Evolutionary conservation across 2,329 filamentous ascomycete species (phyloP).

Genomic region (Penicillium sp.): DNA sequence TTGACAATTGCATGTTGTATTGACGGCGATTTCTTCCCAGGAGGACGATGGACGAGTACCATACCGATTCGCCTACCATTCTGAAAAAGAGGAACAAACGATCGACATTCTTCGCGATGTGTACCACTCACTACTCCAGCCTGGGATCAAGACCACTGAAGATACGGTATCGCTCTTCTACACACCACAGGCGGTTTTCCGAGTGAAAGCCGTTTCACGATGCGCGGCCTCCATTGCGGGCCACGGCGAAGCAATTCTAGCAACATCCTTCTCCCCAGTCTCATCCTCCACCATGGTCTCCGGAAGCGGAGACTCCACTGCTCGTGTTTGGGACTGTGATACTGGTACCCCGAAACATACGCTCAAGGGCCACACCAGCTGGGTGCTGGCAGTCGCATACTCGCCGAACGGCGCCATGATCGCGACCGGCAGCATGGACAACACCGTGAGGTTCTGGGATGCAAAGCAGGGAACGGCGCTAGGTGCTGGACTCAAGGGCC

Average conservation of each 20-base stretch:
- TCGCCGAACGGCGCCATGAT: constrained; percentile 77
- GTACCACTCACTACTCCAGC: constrained; percentile 53
- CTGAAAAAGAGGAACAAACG: constrained; percentile 36
- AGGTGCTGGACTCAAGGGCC: constrained; percentile 73
- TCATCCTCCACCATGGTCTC: constrained; percentile 77
- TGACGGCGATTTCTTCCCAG: constrained; percentile 26
- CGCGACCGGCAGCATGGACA: constrained; percentile 91
- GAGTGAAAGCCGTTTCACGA: constrained; percentile 85
- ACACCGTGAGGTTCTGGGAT: constrained; percentile 86
- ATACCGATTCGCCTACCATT: constrained; percentile 63
- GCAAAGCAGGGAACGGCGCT: constrained; percentile 73
- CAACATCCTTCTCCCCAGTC: constrained; percentile 79
- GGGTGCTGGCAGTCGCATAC: constrained; percentile 86
- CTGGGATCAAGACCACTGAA: constrained; percentile 56
- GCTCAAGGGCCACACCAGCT: constrained; percentile 80
- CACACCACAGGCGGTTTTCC: constrained; percentile 86
- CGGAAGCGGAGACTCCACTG: constrained; percentile 86
- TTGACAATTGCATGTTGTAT: constrained; percentile 6
- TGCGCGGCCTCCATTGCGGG: constrained; percentile 86
- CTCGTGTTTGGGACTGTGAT: constrained; percentile 90
- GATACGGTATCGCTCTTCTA: constrained; percentile 62
- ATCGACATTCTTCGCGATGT: constrained; percentile 48
- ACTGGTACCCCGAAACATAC: constrained; percentile 87
- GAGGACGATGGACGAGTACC: constrained; percentile 62
- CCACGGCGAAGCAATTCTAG: constrained; percentile 86